phyloP scores from a whole-genome alignment of 345 rosid genomes.

The Hibiscus tridactylites region DNA sequence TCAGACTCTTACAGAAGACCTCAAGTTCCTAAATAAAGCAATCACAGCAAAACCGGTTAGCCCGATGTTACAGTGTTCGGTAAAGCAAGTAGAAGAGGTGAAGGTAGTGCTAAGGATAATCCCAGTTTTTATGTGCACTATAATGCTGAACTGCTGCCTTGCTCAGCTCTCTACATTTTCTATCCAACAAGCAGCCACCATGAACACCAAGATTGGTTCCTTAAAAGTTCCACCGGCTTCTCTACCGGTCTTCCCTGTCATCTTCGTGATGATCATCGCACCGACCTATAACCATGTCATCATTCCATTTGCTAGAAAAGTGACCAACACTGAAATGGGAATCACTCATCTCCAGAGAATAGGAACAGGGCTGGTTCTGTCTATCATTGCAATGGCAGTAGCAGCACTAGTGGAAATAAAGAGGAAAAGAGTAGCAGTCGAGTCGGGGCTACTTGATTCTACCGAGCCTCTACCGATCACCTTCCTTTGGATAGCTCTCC shows the following conservation, averaged over 20 bases:
- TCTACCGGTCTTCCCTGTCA: slow-evolving; percentile 70
- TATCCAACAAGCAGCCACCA: slow-evolving; percentile 83
- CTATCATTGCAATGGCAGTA: slow-evolving; percentile 66
- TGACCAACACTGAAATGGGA: slow-evolving; percentile 59
- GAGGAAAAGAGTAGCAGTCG: slow-evolving; percentile 35
- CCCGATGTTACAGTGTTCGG: slow-evolving; percentile 39
- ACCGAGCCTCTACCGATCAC: slow-evolving; percentile 60
- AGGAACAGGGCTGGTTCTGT: slow-evolving; percentile 66
- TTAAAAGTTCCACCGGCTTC: slow-evolving; percentile 78
- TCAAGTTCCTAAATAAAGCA: slow-evolving; percentile 47
- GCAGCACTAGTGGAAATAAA: slow-evolving; percentile 76
- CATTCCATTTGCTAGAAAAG: slow-evolving; percentile 51
- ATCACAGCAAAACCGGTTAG: slow-evolving; percentile 15
- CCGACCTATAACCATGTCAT: slow-evolving; percentile 64
- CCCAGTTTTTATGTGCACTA: slow-evolving; percentile 77
- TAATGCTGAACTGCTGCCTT: slow-evolving; percentile 86
- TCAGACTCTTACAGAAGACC: slow-evolving; percentile 20
- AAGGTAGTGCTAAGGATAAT: slow-evolving; percentile 51
- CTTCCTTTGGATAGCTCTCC: slow-evolving; percentile 86
- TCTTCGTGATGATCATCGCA: slow-evolving; percentile 68
- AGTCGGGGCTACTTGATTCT: slow-evolving; percentile 28
- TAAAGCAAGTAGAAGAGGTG: slow-evolving; percentile 54
- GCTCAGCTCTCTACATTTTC: slow-evolving; percentile 94
- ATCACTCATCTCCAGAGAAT: slow-evolving; percentile 73
- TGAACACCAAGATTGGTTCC: slow-evolving; percentile 65